Evolutionary conservation across 192 early-diverging fungal genomes (phyloP), one percentile per base, ranked within the genome.

Genomic region (Podochytrium sp.): DNA sequence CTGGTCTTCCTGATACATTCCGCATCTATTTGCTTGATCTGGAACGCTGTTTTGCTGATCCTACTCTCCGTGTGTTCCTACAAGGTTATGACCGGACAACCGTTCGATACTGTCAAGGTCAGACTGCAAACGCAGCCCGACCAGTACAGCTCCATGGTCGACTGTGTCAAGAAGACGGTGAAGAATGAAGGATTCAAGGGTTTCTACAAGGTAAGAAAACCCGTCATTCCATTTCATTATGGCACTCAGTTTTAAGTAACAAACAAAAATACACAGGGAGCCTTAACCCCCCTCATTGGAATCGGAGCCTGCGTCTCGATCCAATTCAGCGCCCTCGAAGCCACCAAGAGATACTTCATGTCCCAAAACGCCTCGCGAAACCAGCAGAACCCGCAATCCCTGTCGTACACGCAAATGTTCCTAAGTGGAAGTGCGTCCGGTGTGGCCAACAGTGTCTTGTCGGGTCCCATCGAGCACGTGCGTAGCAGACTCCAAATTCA

Each of bases 291-390:
- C 0, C 85, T 99, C 30, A 83, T 99, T 3, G 97, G 97, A 51
- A 91, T 95, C 49, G 97, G 97, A 42, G 91, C 93, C 14, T 97
- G 95, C 77, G 97, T 99, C 4, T 95, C 95, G n/a, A 93, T 99
- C 77, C 97, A 99, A 84, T 99, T 99, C 76, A 83, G 91, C 37
- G 93, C 91, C 43, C 81, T 97, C 40, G 92, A 96, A 83, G 85
- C 89, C 56, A 90, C 91, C 81, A 97, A 99, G 85, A 90, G 97
- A 40, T 78, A 82, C 34, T 93, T 94, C 74, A 81, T 81, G 25
- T 65, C 76, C 20, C 69, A 83, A 32, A 95, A 94, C 74, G 32
- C 37, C 2, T 32, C 73, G 25, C 5, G 63, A n/a, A 74, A 62
- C 40, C 40, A 69, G 35, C 30, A 60, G 33, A 59, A 69, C 61